Base-by-base conservation (phyloP, 108 stramenopile species). In the Schizochytrium sp. region DNA sequence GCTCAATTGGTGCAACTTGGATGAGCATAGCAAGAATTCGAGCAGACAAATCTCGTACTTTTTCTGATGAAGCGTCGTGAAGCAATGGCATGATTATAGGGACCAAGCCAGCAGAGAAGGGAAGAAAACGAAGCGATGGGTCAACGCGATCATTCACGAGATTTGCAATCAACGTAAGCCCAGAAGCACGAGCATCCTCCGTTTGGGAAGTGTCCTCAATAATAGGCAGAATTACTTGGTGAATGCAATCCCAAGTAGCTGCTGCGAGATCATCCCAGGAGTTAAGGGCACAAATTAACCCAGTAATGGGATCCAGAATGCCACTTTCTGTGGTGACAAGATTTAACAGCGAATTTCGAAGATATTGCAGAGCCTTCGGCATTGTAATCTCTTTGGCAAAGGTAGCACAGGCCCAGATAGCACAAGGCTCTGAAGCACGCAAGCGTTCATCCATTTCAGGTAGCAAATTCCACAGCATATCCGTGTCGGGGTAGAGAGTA, bases 1-100 rank as follows among this genome's bases (percentile, higher is more conserved):
- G 64, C 28, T 69, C 64, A 69, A 69, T 69, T 12, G 64, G 64
- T 5, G 12, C 64, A 15, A 69, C 64, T 15, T 69, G 64, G 28
- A 69, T 15, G 64, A 69, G 12, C 0, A 38, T 7, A 38, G 64
- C 64, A 15, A 69, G 15, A 15, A 38, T 44, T 15, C 44, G 64
- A 8, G 64, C 64, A 8, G 64, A 38, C 12, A 69, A 15, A 15
- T 15, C 64, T 7, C 64, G 64, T 8, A 69, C 64, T 15, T 69
- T 8, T 69, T 38, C 42, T 7, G 2, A 38, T 10, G 8, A 44
- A 38, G 64, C 64, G 64, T 69, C 3, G 15, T 69, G 64, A 7
- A 69, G 15, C 3, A 69, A 3, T 38, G 64, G 64, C 64, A 69
- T 69, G 19, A 69, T 38, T 8, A 15, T 8, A 1, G 64, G 64